Conservation (phyloP, 768 basidiomycete genomes). For the Leucocoprinus birnbaumii region DNA sequence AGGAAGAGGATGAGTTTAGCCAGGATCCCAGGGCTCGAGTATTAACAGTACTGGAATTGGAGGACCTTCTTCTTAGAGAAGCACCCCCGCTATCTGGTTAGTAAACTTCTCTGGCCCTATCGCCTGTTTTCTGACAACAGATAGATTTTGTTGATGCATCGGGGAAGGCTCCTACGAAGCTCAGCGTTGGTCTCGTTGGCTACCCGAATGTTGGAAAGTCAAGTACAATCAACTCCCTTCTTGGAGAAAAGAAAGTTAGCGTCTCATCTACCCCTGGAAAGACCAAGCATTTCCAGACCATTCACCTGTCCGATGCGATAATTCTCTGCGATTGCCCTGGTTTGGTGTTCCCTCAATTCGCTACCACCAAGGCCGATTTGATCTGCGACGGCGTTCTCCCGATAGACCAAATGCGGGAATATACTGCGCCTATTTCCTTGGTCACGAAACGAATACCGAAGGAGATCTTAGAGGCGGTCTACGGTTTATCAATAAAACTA, state of each 20-base stretch:
- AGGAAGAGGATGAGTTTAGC: slow-evolving; percentile 49
- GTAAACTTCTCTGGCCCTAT: slow-evolving; percentile 15
- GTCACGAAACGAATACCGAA: slow-evolving; percentile 78
- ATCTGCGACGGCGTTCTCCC: slow-evolving; percentile 97
- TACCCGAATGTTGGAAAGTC: slow-evolving; percentile 99
- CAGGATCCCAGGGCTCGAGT: slow-evolving; percentile 72
- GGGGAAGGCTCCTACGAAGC: slow-evolving; percentile 57
- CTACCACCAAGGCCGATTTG: slow-evolving; percentile 92
- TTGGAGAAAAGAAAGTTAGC: slow-evolving; percentile 97
- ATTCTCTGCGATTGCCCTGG: slow-evolving; percentile 97
- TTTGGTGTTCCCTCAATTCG: slow-evolving; percentile 97
- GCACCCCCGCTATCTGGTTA: slow-evolving; percentile 72
- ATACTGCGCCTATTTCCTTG: slow-evolving; percentile 80
- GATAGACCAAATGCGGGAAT: slow-evolving; percentile 95
- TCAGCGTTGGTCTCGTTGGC: slow-evolving; percentile 89
- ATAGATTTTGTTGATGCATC: slow-evolving; percentile 59
- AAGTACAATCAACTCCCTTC: slow-evolving; percentile 92
- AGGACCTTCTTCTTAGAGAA: slow-evolving; percentile 69
- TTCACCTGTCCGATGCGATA: slow-evolving; percentile 85
- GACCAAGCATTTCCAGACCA: slow-evolving; percentile 99
- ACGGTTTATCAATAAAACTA: slow-evolving; percentile 77
- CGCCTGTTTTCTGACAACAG: background rate
- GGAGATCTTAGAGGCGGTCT: slow-evolving; percentile 83
- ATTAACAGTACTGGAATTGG: slow-evolving; percentile 82
- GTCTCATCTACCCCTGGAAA: slow-evolving; percentile 98